These are phyloP conservation scores for Teratosphaeria viscida DNA, from an alignment of 2,329 filamentous ascomycete genomes.

Conservation along the genomic window DNA sequence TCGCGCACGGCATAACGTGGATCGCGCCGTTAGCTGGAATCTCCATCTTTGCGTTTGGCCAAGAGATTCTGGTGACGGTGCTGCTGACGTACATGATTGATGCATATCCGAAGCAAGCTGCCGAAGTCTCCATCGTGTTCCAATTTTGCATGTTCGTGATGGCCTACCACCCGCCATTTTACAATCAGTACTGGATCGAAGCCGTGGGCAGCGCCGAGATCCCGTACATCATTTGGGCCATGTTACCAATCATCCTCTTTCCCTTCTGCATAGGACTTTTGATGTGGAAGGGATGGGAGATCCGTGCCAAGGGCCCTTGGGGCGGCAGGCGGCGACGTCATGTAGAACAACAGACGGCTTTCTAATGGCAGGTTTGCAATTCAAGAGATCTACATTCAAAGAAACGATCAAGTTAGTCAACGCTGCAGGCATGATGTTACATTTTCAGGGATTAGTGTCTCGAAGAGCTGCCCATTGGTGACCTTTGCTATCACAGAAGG, in stretches of 20 bases:
- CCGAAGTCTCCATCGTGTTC: background rate
- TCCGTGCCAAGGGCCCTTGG: background rate
- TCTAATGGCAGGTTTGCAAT: background rate
- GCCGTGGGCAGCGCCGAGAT: background rate
- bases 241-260: background rate
- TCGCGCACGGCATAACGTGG: background rate
- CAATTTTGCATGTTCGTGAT: background rate
- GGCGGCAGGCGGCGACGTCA: background rate
- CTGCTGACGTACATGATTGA: background rate
- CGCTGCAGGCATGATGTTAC: background rate
- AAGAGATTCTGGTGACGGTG: background rate
- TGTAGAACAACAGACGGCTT: background rate
- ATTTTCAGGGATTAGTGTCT: background rate
- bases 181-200: background rate
- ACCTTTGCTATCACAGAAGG: background rate
- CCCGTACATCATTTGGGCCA: background rate
- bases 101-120: background rate
- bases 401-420: background rate
- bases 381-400: background rate
- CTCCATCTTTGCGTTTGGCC: background rate
- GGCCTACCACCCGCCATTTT: background rate
- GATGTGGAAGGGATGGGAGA: conserved; percentile 1
- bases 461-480: background rate
- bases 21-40: background rate
- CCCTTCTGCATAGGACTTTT: background rate